Conservation (phyloP, 805 yeast species). For the Cyberlindnera lachancei region DNA sequence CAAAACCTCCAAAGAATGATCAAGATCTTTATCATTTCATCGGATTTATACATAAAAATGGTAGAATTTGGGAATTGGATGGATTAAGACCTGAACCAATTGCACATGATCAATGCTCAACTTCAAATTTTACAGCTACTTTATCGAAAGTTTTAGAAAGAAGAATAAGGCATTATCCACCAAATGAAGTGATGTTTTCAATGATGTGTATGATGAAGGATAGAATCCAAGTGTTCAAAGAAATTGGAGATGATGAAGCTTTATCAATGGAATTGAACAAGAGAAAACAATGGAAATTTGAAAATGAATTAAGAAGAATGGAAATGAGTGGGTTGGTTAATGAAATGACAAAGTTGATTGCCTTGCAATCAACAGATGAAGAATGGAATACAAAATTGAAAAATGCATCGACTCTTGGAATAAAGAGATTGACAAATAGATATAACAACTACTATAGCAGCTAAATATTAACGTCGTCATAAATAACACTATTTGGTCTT, state of each 20-base stretch:
- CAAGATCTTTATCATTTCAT: constrained; percentile 53
- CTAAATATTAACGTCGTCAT: too few relatives aligned
- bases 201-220: constrained; percentile 47
- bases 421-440: too few relatives aligned
- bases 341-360: constrained; percentile 36
- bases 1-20: constrained; percentile 23
- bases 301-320: constrained; percentile 45
- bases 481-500: background rate
- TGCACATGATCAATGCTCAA: constrained; percentile 38
- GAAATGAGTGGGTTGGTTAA: constrained; percentile 46
- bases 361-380: constrained; percentile 27
- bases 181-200: constrained; percentile 48
- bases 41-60: constrained; percentile 40
- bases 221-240: constrained; percentile 31
- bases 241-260: constrained; percentile 33
- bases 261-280: constrained; percentile 35
- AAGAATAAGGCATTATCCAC: constrained; percentile 39
- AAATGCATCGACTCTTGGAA: background rate
- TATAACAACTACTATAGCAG: too few relatives aligned
- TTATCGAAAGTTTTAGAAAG: constrained; percentile 37
- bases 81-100: constrained; percentile 54
- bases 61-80: constrained; percentile 50
- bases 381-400: constrained; percentile 29
- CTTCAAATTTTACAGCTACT: constrained; percentile 34
- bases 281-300: constrained; percentile 45